Conservation (phyloP, 2,329 filamentous ascomycete genomes). For the Graphilbum sp. region DNA sequence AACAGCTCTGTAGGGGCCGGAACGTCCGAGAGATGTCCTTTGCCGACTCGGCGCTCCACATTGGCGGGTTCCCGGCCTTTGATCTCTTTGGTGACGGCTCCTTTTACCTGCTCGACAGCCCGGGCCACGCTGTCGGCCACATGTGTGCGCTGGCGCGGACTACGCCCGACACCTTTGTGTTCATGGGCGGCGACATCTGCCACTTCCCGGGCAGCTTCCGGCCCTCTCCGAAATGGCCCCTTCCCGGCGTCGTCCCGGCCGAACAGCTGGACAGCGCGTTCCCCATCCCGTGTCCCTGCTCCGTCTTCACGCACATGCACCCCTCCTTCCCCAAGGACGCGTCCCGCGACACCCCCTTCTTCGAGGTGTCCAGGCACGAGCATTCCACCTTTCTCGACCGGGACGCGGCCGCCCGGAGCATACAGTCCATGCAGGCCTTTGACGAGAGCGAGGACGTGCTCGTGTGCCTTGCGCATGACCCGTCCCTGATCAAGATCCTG, state of each 20-base stretch:
- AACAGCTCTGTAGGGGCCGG: conserved; percentile 1
- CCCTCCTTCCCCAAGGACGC: too few relatives aligned
- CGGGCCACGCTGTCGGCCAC: conserved; percentile 16
- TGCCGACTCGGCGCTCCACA: conserved; percentile 3
- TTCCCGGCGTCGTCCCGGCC: conserved; percentile 6
- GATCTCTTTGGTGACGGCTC: conserved; percentile 15
- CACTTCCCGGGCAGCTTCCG: conserved; percentile 17
- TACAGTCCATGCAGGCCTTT: conserved; percentile 7
- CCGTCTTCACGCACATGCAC: background rate
- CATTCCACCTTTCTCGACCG: background rate
- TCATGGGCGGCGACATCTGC: conserved; percentile 19
- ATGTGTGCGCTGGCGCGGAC: conserved; percentile 24
- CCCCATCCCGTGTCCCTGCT: background rate
- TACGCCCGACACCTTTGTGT: conserved; percentile 15
- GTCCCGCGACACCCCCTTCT: conserved; percentile 1
- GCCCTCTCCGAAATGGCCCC: conserved; percentile 7
- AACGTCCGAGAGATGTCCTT: conserved; percentile 11
- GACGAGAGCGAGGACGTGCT: conserved; percentile 8
- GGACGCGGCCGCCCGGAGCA: conserved; percentile 3
- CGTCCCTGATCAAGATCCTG: conserved; percentile 4
- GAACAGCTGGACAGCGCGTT: background rate
- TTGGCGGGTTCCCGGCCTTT: conserved; percentile 9
- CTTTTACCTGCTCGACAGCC: conserved; percentile 13
- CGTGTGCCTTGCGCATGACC: conserved; percentile 8
- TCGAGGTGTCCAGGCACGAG: background rate